A percentile compares a stretch with the other conserved stretches of the same genome.
Conservation (phyloP, 2,329 filamentous ascomycete genomes). For the Passalora sequoiae region DNA sequence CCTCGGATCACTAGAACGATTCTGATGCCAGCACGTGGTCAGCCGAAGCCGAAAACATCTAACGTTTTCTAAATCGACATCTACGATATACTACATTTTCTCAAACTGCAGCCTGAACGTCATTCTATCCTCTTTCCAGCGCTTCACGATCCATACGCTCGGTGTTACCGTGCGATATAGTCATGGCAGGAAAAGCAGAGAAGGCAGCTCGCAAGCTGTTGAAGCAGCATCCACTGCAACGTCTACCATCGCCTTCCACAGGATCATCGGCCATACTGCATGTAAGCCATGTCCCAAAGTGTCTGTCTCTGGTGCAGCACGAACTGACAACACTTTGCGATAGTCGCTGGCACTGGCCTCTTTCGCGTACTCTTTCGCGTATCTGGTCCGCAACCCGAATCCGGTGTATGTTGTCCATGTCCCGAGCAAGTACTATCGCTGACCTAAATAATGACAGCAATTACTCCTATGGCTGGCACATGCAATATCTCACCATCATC, state of each 20-base stretch:
- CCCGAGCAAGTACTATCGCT: slow-evolving; percentile 9
- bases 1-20: too few species aligned
- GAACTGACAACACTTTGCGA: not conserved
- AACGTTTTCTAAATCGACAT: too few species aligned
- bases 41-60: not conserved
- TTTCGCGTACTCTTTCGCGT: slow-evolving; percentile 43
- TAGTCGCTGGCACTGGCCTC: slow-evolving; percentile 39
- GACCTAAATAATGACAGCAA: slow-evolving; percentile 42
- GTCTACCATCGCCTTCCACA: slow-evolving; percentile 60
- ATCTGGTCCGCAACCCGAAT: slow-evolving; percentile 36
- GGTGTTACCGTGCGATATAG: too few species aligned
- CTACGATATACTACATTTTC: too few species aligned
- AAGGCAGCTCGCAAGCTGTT: slow-evolving; percentile 26
- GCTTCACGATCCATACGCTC: too few species aligned
- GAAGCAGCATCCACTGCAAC: slow-evolving; percentile 57
- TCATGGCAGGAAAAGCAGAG: too few species aligned
- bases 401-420: slow-evolving; percentile 31
- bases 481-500: slow-evolving; percentile 70
- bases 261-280: slow-evolving; percentile 61
- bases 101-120: too few species aligned
- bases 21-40: not conserved
- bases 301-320: not conserved
- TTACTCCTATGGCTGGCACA: slow-evolving; percentile 61
- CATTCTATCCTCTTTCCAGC: too few species aligned
- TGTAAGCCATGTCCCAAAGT: slow-evolving; percentile 25